Evolutionary conservation across 2,329 filamentous ascomycete species (phyloP), one percentile per base, ranked within the genome.

Genomic region (Laburnicola sp.): DNA sequence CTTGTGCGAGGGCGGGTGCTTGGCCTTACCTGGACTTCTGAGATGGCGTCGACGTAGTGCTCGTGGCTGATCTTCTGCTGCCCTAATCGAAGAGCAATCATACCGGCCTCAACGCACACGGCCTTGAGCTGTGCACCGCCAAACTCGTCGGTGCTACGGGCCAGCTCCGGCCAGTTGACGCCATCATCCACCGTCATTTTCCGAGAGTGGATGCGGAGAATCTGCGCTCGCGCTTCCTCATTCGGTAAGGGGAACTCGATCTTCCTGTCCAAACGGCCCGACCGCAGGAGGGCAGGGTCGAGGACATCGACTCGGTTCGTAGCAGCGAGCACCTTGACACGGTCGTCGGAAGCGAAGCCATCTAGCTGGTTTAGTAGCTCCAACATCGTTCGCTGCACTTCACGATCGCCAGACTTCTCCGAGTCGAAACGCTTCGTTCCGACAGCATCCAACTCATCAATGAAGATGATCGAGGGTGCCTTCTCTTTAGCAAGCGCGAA

Each of bases 391-490:
- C 94, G 86, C 78, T 99, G 94, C 37, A 99, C 94, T 78, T 99
- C 94, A 74, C 94, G 85, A 74, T 99, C 94, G 77, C 94, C 94
- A 54, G 89, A 94, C 82, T 97, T 99, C 73, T 97, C 92, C 62
- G 90, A 96, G 75, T 99, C 94, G 79, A 99, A 99, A 70, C 94
- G 93, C 79, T 97, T 97, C 47, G 93, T 97, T 62, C 94, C 94
- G n/a, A 99, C 88, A 51, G 94, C 94, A 72, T 99, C 94, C 58
- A 99, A 79, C 76, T 99, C 94, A 77, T 99, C 94, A 67, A 99
- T 97, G 81, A 99, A 99, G 75, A 99, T 99, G 75, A 99, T 99
- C 51, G 94, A 91, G 0, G 94, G 95, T 0, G 94, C 94, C 81
- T 99, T 99, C 76, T 99, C 94, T 75, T 99, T 99, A 47, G 94